Percentiles rank a stretch among this genome's conserved stretches.
These are phyloP conservation scores for Fusarium praegraminearum DNA, from an alignment of 2,329 filamentous ascomycete genomes.

Conservation along the genomic window DNA sequence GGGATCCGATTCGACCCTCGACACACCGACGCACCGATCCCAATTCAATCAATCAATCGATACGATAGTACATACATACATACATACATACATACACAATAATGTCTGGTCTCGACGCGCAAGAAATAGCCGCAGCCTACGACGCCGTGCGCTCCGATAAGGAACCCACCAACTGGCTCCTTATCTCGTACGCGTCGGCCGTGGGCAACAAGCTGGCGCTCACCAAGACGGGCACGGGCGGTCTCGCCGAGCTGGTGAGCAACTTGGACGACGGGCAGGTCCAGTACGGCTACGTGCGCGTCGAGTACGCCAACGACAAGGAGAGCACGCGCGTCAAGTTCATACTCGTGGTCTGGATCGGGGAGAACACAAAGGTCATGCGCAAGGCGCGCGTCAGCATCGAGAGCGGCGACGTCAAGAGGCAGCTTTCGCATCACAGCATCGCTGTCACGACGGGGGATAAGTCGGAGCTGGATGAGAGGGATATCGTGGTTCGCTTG, in stretches of 20 bases:
- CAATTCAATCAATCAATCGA: not conserved
- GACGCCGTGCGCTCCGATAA: conserved; percentile 76
- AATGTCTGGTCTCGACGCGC: conserved; percentile 67
- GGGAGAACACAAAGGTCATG: conserved; percentile 74
- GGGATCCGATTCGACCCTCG: conserved; percentile 33
- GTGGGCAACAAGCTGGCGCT: conserved; percentile 69
- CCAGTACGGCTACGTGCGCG: conserved; percentile 74
- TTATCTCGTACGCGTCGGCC: conserved; percentile 70
- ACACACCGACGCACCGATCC: conserved; percentile 9
- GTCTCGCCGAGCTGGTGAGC: conserved; percentile 67
- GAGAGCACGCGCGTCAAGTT: conserved; percentile 78
- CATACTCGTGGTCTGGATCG: conserved; percentile 75
- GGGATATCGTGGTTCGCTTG: conserved; percentile 70
- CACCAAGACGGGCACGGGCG: conserved; percentile 69
- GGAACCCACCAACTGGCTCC: conserved; percentile 73
- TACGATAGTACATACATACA: not conserved
- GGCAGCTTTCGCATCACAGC: conserved; percentile 72
- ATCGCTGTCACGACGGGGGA: conserved; percentile 73
- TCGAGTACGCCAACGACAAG: conserved; percentile 78
- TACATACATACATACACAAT: not conserved
- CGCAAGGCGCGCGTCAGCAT: conserved; percentile 76
- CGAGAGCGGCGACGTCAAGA: conserved; percentile 74
- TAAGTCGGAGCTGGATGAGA: conserved; percentile 69
- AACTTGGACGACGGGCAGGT: conserved; percentile 70
- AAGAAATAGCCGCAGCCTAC: conserved; percentile 73